Base-by-base conservation (phyloP, 164 flowering plant species). In the Nelumbo lutea region DNA sequence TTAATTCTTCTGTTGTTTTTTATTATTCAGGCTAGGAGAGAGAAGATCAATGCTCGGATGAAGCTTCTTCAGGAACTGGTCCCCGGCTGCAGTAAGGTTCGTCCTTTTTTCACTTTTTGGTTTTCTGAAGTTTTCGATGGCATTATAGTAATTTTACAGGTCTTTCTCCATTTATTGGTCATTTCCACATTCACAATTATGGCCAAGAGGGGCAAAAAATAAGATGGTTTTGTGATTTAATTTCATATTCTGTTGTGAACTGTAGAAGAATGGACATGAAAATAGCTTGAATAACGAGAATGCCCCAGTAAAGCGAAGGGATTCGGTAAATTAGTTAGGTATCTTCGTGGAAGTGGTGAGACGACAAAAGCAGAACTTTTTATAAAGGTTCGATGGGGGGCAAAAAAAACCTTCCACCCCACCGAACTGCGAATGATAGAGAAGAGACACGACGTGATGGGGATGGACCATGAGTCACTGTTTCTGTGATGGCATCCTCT, bases 21-120 rank as follows among this genome's bases (percentile, higher is more conserved):
- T 27, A n/a, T 72, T 45, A 51, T 8, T 71, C 69, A 93, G 98
- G 98, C 96, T 1, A 85, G 98, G 77, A 88, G 98, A 79, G 97
- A 93, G 88, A 93, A 93, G 74, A 93, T 93, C 40, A 93, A 91
- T 73, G 96, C 90, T 9, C 78, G 97, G 72, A 93, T 93, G 98
- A 93, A 90, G 86, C 83, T 90, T 9, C 84, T 93, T 6, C 97
- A 93, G 60, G 97, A 87, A 60, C 85, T 93, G 85, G 98, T 93
- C 81, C 98, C 98, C 2, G 98, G 98, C 9, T 93, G 98, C 78
- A 85, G 75, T 75, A 93, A 89, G 98, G 98, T 93, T 43, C 47
- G 46, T 15, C 66, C 59, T 67, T 42, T 56, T 45, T 52, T 46
- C 53, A 50, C 11, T 2, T 50, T 50, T 50, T 50, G 53, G 9